Evolutionary conservation across 1,284 basidiomycete genomes (phyloP), one percentile per base, ranked within the genome.

Genomic region (Phellopilus nigrolimitatus): DNA sequence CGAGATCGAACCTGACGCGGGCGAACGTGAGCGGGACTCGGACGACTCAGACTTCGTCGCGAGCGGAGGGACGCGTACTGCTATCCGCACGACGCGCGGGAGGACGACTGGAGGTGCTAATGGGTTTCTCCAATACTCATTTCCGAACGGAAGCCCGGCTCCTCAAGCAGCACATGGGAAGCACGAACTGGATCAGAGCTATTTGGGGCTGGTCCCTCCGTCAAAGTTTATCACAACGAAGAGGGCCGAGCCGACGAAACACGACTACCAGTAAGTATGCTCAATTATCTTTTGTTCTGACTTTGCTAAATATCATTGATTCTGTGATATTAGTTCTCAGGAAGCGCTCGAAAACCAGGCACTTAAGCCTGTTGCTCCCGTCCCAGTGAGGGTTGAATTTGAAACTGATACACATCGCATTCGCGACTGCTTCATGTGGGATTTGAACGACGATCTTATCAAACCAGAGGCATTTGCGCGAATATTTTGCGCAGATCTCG

Each of bases 351-450:
- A 84, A 38, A 64, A 66, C 9, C 82, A 89, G 62, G 86, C 88
- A 0, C 65, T 73, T 41, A 76, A 74, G 55, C 76, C 81, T 21
- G 78, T 87, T 3, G 73, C 85, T 2, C 79, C 95, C 22, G 82
- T 98, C 3, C 95, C 95, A 7, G 91, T 99, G 57, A 87, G 91
- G 42, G 87, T 99, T 53, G 95, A 98, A 62, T 84, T 97, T 59
- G 94, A 98, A 64, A 94, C 94, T 3, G 88, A 93, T 6, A 87
- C 86, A 0, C 88, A 92, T 63, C 79, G 94, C 61, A 84, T 99
- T 64, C 85, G 93, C 51, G 95, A 99, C 63, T 88, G 88, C 58
- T 98, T 99, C 67, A 79, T 93, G n/a, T 99, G 95, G 95, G 97
- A 98, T 63, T 68, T 94, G 47, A 81, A 90, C 62, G 92, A 89